Base-by-base conservation (phyloP, 306 rosid genomes). In the Rubus idaeus region DNA sequence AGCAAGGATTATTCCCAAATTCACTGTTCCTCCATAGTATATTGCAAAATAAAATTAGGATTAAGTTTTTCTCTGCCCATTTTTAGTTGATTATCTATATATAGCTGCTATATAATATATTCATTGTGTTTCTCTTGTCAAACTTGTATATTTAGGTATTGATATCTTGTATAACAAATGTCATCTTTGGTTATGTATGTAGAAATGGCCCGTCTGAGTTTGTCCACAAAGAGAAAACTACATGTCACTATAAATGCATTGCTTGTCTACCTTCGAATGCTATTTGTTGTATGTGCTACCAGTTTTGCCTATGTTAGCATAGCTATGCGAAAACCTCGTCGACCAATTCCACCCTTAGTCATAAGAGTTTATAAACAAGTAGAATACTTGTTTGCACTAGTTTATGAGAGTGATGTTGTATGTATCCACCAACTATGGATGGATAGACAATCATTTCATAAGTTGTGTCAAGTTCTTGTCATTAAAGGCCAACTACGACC, bases 401-500 rank as follows among this genome's bases (percentile, higher is more conserved):
- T 39, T 65, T 40, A 35, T 14, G 18, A 4, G 70, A 65, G 20
- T 17, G 70, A 65, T 65, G 70, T 17, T 10, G 8, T 13, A 4
- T 65, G 70, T 65, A 18, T 65, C 4, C 10, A 30, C 7, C 70
- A 39, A 65, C 10, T 65, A 39, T 49, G 47, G 13, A 35, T 65
- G 70, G 49, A 39, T 40, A 39, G 47, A 65, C 70, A 65, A 65
- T 8, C 65, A 10, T 60, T 60, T 60, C 39, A 65, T 14, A 65
- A 65, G 3, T 65, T 65, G 12, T 65, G 70, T 39, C 21, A 16
- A 5, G 13, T 63, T 30, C 45, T 63, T 4, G 17, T 63, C 4
- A 63, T 3, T 4, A 35, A 63, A 63, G 44, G 20, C 9, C 70
- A 65, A 65, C 47, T 65, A 39, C 18, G 17, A 39, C 4, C n/a